These are phyloP conservation scores for Trichoderma asperellum DNA, from an alignment of 2,329 filamentous ascomycete species.

Conservation along the genomic window DNA sequence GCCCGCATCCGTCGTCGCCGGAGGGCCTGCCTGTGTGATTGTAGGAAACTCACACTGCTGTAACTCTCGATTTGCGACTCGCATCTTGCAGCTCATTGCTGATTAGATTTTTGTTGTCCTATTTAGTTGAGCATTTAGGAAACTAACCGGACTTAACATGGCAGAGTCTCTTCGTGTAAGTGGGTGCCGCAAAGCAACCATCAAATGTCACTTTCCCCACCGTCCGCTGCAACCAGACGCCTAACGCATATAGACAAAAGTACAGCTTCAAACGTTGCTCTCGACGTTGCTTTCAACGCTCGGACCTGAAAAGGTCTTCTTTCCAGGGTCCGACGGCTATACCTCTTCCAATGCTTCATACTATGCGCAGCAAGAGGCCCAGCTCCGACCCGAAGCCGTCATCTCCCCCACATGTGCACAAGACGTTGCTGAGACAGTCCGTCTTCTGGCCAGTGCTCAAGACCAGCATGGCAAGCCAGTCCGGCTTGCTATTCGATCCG, in stretches of 20 bases:
- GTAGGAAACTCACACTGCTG: not conserved
- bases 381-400: slow-evolving; percentile 32
- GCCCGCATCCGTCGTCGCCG: not conserved
- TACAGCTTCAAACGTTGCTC: not conserved
- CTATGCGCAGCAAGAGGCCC: slow-evolving; percentile 33
- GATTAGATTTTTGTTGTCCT: not conserved
- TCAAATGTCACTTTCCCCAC: not conserved
- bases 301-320: not conserved
- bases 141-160: not conserved
- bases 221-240: not conserved
- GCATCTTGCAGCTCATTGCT: not conserved
- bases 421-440: not conserved
- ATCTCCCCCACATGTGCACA: slow-evolving; percentile 32
- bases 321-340: not conserved
- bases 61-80: not conserved
- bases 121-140: not conserved
- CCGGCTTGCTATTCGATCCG: slow-evolving; percentile 45
- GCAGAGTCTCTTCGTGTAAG: not conserved
- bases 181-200: not conserved
- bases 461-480: not conserved
- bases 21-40: not conserved
- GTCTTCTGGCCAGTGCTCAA: not conserved
- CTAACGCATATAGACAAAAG: not conserved
- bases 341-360: slow-evolving; percentile 30
- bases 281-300: not conserved